phyloP scores from a whole-genome alignment of 805 yeast species.

The Grigorovia humatica region DNA sequence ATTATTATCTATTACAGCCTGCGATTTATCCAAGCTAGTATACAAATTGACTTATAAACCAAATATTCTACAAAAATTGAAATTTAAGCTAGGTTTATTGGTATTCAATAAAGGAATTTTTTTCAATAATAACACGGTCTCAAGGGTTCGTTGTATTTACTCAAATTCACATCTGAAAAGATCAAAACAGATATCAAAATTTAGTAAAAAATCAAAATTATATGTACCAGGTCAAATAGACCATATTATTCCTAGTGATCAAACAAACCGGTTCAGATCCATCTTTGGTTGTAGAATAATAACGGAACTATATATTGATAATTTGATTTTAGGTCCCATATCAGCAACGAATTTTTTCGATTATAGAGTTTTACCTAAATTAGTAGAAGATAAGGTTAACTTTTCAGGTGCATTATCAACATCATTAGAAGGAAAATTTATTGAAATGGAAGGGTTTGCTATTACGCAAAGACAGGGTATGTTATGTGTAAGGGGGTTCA shows the following conservation, averaged over 20 bases:
- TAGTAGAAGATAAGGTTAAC: slow-evolving; percentile 23
- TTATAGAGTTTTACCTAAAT: slow-evolving; percentile 37
- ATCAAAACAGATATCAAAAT: slow-evolving; percentile 10
- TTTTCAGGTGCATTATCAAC: slow-evolving; percentile 52
- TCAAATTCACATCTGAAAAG: slow-evolving; percentile 24
- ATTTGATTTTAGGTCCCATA: slow-evolving; percentile 43
- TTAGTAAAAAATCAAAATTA: slow-evolving; percentile 5
- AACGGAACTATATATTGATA: slow-evolving; percentile 35
- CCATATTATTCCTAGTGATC: slow-evolving; percentile 12
- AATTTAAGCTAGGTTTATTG: slow-evolving; percentile 30
- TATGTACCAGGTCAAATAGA: slow-evolving; percentile 9
- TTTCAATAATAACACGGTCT: slow-evolving; percentile 21
- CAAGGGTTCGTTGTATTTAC: slow-evolving; percentile 34
- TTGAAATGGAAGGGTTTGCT: slow-evolving; percentile 25
- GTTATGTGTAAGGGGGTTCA: slow-evolving; percentile 53
- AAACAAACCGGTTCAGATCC: slow-evolving; percentile 36
- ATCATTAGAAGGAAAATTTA: slow-evolving; percentile 48
- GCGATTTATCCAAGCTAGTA: neutral
- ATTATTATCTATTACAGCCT: neutral
- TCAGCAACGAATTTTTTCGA: slow-evolving; percentile 52
- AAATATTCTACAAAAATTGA: slow-evolving; percentile 14
- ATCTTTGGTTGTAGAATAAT: slow-evolving; percentile 41
- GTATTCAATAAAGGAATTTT: slow-evolving; percentile 43
- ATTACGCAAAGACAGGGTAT: slow-evolving; percentile 38
- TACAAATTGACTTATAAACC: neutral